A percentile compares a stretch with the other conserved stretches of the same genome.
phyloP scores from a whole-genome alignment of 2,329 filamentous ascomycete genomes.

The Pyrenochaeta sp. region DNA sequence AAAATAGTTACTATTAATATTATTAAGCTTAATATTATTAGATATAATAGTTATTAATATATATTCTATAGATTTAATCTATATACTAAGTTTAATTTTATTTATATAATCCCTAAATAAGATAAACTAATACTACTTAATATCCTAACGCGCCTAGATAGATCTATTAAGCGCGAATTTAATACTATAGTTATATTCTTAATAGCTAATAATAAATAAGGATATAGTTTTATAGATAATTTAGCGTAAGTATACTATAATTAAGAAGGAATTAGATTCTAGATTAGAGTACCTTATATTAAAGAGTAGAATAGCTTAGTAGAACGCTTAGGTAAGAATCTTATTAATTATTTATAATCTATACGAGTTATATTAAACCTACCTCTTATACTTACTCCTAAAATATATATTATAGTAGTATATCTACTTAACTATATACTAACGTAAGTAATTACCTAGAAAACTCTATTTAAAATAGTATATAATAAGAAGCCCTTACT shows the following conservation, averaged over 20 bases:
- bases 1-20: too few species aligned
- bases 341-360: slow-evolving; percentile 2
- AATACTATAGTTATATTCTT: slow-evolving; percentile 15
- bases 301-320: slow-evolving; percentile 18
- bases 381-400: too few species aligned
- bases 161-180: slow-evolving; percentile 14
- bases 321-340: slow-evolving; percentile 14
- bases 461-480: slow-evolving; percentile 22
- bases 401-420: too few species aligned
- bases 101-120: slow-evolving; percentile 2
- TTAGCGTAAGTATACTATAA: not conserved
- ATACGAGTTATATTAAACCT: too few species aligned
- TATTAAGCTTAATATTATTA: too few species aligned
- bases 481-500: slow-evolving; percentile 16
- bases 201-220: slow-evolving; percentile 12
- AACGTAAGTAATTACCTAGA: slow-evolving; percentile 12
- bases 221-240: not conserved
- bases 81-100: slow-evolving; percentile 2
- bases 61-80: not conserved
- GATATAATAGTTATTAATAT: too few species aligned
- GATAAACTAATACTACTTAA: slow-evolving; percentile 11
- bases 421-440: too few species aligned
- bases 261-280: slow-evolving; percentile 4
- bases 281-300: slow-evolving; percentile 6
- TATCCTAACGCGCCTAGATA: slow-evolving; percentile 51